Percentiles rank a stretch among this genome's conserved stretches.
Evolutionary conservation across 2,329 filamentous ascomycete genomes (phyloP).

Genomic region (Nannizziopsis arthrosporioides): DNA sequence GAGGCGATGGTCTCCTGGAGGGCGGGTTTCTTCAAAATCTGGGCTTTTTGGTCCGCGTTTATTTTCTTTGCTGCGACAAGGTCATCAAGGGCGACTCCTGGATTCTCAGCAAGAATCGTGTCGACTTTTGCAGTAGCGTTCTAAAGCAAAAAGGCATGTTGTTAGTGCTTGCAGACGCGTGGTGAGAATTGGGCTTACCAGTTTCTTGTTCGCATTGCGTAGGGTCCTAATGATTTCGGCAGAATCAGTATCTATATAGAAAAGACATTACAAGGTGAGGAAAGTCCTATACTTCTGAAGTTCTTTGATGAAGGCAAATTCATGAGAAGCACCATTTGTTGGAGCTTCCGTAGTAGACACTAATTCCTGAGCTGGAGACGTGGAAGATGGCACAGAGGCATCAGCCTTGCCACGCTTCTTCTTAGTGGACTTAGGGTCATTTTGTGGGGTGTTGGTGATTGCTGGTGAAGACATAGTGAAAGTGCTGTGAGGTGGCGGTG

Average conservation of each 20-base stretch:
- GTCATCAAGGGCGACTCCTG: slow-evolving; percentile 49
- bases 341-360: slow-evolving; percentile 43
- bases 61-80: slow-evolving; percentile 52
- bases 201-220: slow-evolving; percentile 87
- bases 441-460: slow-evolving; percentile 51
- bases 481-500: neutral
- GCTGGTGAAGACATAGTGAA: slow-evolving; percentile 50
- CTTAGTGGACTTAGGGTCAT: slow-evolving; percentile 54
- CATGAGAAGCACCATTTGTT: slow-evolving; percentile 50
- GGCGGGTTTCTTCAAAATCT: slow-evolving; percentile 50
- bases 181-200: slow-evolving; percentile 46
- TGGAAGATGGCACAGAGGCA: slow-evolving; percentile 40
- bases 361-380: slow-evolving; percentile 33
- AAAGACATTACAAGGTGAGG: neutral
- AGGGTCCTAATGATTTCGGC: slow-evolving; percentile 53
- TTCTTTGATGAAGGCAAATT: slow-evolving; percentile 75
- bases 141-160: slow-evolving; percentile 23
- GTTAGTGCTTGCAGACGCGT: neutral
- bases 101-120: slow-evolving; percentile 48
- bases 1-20: slow-evolving; percentile 46
- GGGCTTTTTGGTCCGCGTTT: slow-evolving; percentile 53
- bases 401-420: slow-evolving; percentile 45
- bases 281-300: slow-evolving; percentile 66
- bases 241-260: slow-evolving; percentile 13
- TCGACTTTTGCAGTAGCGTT: slow-evolving; percentile 50